These are phyloP conservation scores for Tolypocladium capitatum DNA, from an alignment of 2,329 filamentous ascomycete genomes.

Conservation along the genomic window DNA sequence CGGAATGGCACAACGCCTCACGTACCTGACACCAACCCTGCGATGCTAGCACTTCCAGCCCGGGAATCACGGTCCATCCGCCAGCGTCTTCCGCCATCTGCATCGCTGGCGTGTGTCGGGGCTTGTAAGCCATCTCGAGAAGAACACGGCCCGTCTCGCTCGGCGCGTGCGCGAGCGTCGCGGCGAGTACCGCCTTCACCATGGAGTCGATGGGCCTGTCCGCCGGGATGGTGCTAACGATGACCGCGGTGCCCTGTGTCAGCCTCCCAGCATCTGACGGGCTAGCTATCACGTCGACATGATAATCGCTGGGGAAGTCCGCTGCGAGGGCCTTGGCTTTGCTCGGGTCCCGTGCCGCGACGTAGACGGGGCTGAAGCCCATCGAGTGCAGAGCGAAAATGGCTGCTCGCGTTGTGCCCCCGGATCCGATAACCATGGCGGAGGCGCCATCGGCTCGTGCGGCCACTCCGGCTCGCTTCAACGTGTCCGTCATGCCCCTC, in stretches of 20 bases:
- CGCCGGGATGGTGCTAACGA: constrained; percentile 83
- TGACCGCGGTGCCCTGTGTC: constrained; percentile 45
- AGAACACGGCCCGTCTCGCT: constrained; percentile 40
- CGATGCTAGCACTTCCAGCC: constrained; percentile 76
- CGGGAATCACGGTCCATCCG: constrained; percentile 74
- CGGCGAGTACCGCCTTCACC: constrained; percentile 52
- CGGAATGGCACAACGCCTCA: constrained; percentile 5
- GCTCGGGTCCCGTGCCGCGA: constrained; percentile 61
- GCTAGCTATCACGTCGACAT: constrained; percentile 48
- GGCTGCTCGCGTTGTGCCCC: constrained; percentile 82
- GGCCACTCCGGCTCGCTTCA: constrained; percentile 54
- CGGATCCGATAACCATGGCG: constrained; percentile 77
- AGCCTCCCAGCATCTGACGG: constrained; percentile 32
- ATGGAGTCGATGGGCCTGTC: constrained; percentile 66
- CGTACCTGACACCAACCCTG: constrained; percentile 80
- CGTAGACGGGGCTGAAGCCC: constrained; percentile 73
- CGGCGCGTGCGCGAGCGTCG: constrained; percentile 30
- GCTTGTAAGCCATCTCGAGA: constrained; percentile 95
- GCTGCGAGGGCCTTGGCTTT: constrained; percentile 56
- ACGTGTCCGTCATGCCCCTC: constrained; percentile 74
- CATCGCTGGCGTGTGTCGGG: constrained; percentile 71
- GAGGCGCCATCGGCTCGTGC: constrained; percentile 22
- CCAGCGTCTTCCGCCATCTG: constrained; percentile 57
- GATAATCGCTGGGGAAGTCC: constrained; percentile 62
- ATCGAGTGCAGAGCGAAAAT: constrained; percentile 78